A percentile compares a stretch with the other conserved stretches of the same genome.
Evolutionary conservation across 768 basidiomycete genomes (phyloP).

Genomic region (Boletus bicolor): DNA sequence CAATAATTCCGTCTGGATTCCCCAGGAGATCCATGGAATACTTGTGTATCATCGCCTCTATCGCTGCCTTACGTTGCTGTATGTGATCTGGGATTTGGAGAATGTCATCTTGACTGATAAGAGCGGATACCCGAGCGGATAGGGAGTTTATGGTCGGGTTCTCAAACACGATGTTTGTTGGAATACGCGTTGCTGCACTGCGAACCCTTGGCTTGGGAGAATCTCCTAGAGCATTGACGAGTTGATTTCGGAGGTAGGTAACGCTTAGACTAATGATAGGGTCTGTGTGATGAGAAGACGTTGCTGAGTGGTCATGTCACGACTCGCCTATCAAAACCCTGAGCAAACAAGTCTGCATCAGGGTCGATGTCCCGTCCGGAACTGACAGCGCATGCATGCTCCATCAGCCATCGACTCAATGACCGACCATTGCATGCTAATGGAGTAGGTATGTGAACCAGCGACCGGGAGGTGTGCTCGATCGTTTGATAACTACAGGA

Average conservation of each 20-base stretch:
- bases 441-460: background rate
- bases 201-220: constrained; percentile 24
- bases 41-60: constrained; percentile 37
- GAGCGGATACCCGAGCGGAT: background rate
- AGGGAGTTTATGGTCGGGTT: constrained; percentile 32
- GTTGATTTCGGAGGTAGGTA: constrained; percentile 24
- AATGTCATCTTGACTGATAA: background rate
- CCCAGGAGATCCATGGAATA: constrained; percentile 23
- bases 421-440: background rate
- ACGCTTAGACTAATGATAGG: constrained; percentile 18
- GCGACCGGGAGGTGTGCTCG: background rate
- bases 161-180: constrained; percentile 32
- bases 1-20: background rate
- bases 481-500: constrained; percentile 2
- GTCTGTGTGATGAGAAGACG: background rate
- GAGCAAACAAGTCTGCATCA: constrained; percentile 21
- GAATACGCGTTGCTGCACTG: constrained; percentile 21
- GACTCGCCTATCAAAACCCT: constrained; percentile 34
- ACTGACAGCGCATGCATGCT: background rate
- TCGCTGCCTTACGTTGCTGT: background rate
- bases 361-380: constrained; percentile 1
- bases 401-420: constrained; percentile 14
- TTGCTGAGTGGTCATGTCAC: background rate
- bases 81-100: background rate
- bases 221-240: constrained; percentile 20